Evolutionary conservation across 805 yeast species (phyloP), one percentile per base, ranked within the genome.

Genomic region (Saturnispora halmiae): DNA sequence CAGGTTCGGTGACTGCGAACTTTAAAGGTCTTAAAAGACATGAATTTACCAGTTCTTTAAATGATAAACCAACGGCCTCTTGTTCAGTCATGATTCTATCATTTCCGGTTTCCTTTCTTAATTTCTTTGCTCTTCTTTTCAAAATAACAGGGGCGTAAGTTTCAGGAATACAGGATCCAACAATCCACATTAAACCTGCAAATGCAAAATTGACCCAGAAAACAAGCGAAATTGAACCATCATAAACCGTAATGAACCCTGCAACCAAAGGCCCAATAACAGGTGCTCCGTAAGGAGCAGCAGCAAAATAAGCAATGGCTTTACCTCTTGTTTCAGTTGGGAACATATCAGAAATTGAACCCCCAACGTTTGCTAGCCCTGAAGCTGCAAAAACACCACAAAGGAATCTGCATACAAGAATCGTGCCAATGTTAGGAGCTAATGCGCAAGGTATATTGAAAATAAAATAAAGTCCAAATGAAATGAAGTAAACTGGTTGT

Each of bases 171-270:
- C 69, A 51, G 11, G 76, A 58, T 32, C 78, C 69, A 16, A 72
- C 47, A 25, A 86, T 66, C 82, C 88, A 81, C 78, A 81, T 78
- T 4, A 74, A 72, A 47, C 95, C 96, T 2, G 92, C 83, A 63
- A 87, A 84, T 4, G 88, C 94, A 84, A 87, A 75, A 58, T 86
- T 87, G 42, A 85, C 88, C 96, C 96, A 87, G 48, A 82, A 75
- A 55, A 87, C 73, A 29, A 84, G 58, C 34, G 79, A 87, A 54
- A 77, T 69, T 51, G 82, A 66, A 14, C 69, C 72, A n/a, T 90
- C 72, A 45, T 78, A 74, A 37, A 82, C 77, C 43, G 79, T 70
- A 53, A 87, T 78, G 66, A 86, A 87, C 30, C 96, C 95, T 53
- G 85, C 82, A 28, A 84, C 86, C 40, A 87, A 63, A 3, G 94